Percentiles rank a stretch among this genome's conserved stretches.
Evolutionary conservation across 306 rosid genomes (phyloP).

Genomic region (Dalbergia cultrata): DNA sequence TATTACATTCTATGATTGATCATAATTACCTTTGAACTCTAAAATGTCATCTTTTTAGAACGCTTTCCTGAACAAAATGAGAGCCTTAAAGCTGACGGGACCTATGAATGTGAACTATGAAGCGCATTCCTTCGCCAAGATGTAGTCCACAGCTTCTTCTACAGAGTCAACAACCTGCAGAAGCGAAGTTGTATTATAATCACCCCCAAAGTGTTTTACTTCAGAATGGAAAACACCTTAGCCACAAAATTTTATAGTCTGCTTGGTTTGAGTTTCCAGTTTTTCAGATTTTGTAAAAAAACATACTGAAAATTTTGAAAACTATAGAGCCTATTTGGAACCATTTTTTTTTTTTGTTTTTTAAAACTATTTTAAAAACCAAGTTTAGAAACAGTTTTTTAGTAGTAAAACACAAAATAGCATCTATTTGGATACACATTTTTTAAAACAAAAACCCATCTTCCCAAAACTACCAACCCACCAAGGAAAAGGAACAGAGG

Average conservation of each 20-base stretch:
- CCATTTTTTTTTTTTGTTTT: too few species aligned
- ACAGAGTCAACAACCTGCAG: constrained; percentile 80
- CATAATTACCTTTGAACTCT: constrained; percentile 23
- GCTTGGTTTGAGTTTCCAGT: too few species aligned
- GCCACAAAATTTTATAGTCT: neutral
- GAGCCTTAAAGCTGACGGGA: constrained; percentile 24
- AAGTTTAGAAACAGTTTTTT: too few species aligned
- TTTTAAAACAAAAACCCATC: too few species aligned
- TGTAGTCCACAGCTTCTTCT: constrained; percentile 73
- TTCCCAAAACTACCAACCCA: too few species aligned
- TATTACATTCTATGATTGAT: constrained; percentile 26
- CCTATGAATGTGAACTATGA: constrained; percentile 10
- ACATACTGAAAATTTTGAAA: too few species aligned
- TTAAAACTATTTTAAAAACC: too few species aligned
- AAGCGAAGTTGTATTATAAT: constrained; percentile 36
- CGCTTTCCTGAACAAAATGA: constrained; percentile 29
- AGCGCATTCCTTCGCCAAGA: constrained; percentile 60
- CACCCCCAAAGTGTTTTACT: constrained; percentile 7
- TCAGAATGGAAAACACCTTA: constrained; percentile 17
- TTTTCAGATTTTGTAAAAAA: too few species aligned
- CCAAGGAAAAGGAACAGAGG: too few species aligned
- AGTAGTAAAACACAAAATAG: too few species aligned
- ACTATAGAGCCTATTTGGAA: too few species aligned
- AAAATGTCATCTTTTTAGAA: constrained; percentile 19
- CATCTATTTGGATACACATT: too few species aligned